These are phyloP conservation scores for Lenwebbia sp. DNA, from an alignment of 345 rosid genomes.

Conservation along the genomic window DNA sequence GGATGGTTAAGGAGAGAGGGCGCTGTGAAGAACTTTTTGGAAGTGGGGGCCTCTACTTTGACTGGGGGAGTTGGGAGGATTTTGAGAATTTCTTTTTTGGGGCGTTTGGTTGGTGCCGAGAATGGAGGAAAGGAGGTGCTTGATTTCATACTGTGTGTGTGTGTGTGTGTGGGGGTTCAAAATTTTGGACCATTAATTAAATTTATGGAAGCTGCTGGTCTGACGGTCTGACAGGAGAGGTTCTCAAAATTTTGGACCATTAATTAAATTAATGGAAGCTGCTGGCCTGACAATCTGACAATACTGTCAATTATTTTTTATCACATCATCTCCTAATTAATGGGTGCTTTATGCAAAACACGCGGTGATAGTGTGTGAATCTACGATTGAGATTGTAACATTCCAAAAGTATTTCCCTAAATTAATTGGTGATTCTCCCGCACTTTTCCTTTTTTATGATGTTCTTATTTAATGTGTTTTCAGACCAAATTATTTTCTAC, in stretches of 20 bases:
- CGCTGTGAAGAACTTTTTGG: constrained; percentile 36
- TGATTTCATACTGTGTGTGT: background rate
- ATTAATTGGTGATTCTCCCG: background rate
- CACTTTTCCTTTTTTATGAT: background rate
- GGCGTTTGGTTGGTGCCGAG: background rate
- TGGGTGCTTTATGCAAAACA: too few species aligned
- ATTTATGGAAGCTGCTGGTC: too few species aligned
- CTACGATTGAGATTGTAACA: too few species aligned
- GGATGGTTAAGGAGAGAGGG: constrained; percentile 17
- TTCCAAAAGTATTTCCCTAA: too few species aligned
- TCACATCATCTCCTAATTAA: too few species aligned
- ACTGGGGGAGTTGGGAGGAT: background rate
- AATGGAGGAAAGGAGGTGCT: background rate
- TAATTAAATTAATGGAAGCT: background rate
- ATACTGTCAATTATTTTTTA: too few species aligned
- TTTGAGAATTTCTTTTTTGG: background rate
- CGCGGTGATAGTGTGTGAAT: too few species aligned
- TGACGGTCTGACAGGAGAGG: too few species aligned
- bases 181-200: background rate
- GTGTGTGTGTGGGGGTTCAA: too few species aligned
- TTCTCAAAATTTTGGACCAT: background rate
- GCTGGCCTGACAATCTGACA: too few species aligned
- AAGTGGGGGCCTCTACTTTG: background rate
- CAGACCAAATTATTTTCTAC: background rate
- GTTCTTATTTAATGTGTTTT: background rate